Evolutionary conservation across 306 rosid species (phyloP).

Genomic region (Albizia julibrissin): DNA sequence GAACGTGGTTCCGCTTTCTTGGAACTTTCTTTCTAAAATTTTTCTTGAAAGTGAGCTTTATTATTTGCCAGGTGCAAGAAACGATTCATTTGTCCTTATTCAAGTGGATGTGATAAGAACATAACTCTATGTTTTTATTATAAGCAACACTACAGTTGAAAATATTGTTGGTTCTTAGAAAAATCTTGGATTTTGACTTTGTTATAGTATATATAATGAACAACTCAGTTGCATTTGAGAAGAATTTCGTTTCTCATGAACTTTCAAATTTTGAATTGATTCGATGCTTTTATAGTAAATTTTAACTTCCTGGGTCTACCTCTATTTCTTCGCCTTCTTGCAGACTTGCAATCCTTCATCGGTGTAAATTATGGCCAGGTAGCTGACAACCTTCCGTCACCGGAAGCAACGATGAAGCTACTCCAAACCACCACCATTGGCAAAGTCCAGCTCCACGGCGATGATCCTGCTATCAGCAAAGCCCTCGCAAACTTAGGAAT

Average conservation of each 20-base stretch:
- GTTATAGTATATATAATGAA: not conserved
- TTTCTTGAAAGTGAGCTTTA: constrained; percentile 4
- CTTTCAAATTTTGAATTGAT: constrained; percentile 1
- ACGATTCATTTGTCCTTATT: not conserved
- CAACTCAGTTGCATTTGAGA: too few species aligned
- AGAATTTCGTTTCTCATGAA: not conserved
- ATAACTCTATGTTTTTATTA: not conserved
- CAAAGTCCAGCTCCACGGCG: constrained; percentile 53
- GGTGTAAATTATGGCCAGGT: constrained; percentile 70
- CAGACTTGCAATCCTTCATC: constrained; percentile 65
- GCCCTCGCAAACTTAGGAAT: constrained; percentile 60
- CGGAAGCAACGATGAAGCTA: constrained; percentile 42
- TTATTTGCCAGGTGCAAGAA: not conserved
- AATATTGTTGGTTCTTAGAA: not conserved
- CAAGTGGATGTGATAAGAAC: not conserved
- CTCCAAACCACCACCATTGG: constrained; percentile 52
- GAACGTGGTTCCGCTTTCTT: constrained; percentile 8
- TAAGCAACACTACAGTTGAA: not conserved
- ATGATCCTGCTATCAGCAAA: constrained; percentile 54
- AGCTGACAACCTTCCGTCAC: constrained; percentile 63
- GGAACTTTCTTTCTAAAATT: not conserved
- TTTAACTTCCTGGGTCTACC: not conserved
- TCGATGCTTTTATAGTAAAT: not conserved
- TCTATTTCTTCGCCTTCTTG: not conserved
- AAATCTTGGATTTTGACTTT: not conserved